These are phyloP conservation scores for Ascochyta clinopodiicola DNA, from an alignment of 2,329 filamentous ascomycete genomes.

Conservation along the genomic window DNA sequence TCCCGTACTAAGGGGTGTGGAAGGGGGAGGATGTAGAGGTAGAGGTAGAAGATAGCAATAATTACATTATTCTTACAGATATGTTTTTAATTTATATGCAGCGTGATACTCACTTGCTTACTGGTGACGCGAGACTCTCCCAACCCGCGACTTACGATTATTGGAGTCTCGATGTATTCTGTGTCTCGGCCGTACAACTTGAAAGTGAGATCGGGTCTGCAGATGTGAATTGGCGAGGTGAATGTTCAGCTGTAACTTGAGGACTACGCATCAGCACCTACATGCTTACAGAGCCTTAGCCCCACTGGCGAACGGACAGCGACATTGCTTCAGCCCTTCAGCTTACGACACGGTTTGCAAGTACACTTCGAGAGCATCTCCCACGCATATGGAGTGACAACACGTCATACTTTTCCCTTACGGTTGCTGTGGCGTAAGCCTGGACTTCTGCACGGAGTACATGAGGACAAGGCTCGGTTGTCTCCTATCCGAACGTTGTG, in stretches of 20 bases:
- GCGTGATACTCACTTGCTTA: not conserved
- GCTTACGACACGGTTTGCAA: not conserved
- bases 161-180: too few species aligned
- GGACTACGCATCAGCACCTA: too few species aligned
- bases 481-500: not conserved
- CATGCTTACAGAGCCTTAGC: too few species aligned
- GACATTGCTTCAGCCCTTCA: too few species aligned
- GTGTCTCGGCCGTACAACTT: too few species aligned
- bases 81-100: not conserved
- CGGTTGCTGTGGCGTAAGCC: slow-evolving; percentile 8
- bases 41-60: not conserved
- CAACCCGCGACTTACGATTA: too few species aligned
- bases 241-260: too few species aligned
- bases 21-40: not conserved
- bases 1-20: slow-evolving; percentile 72
- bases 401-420: not conserved
- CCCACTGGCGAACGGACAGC: too few species aligned
- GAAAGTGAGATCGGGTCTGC: too few species aligned
- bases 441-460: slow-evolving; percentile 3
- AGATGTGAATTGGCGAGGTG: too few species aligned
- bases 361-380: not conserved
- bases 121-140: too few species aligned
- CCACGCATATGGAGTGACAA: not conserved
- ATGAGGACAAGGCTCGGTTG: not conserved
- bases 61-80: not conserved